phyloP scores from a whole-genome alignment of 78 protist species.

The Polysphondylium violaceum region DNA sequence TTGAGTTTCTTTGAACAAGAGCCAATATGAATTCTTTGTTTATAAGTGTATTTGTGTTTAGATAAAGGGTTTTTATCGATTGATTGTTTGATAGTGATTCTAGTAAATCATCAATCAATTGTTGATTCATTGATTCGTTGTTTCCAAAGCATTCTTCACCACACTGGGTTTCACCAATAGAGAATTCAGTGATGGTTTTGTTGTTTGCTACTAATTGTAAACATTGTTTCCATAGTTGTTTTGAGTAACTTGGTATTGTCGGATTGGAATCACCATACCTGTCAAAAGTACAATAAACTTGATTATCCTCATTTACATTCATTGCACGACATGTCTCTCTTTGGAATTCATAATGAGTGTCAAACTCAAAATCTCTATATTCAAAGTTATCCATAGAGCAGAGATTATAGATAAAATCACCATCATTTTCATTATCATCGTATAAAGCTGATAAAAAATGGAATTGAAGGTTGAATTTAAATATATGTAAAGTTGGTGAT shows the following conservation, averaged over 20 bases:
- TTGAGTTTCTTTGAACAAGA: no score
- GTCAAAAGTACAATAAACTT: not conserved
- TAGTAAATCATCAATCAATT: not conserved
- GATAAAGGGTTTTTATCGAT: not conserved
- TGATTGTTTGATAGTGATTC: not conserved
- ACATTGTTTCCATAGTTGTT: constrained; percentile 5
- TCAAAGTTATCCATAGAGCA: no score
- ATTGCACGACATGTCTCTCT: no score
- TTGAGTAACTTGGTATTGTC: not conserved
- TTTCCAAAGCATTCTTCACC: not conserved
- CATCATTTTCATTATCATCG: not conserved
- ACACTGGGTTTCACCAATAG: not conserved
- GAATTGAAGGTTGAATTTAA: constrained; percentile 2
- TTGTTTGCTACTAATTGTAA: not conserved
- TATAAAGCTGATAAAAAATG: not conserved
- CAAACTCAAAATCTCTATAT: not conserved
- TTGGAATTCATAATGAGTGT: no score
- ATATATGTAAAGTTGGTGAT: not conserved
- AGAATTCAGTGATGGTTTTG: not conserved
- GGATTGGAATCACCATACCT: not conserved
- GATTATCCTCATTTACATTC: not conserved
- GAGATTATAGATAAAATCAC: no score
- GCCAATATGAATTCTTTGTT: no score
- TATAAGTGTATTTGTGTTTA: no score
- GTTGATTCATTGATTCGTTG: not conserved